These are phyloP conservation scores for Davidsoniella australis DNA, from an alignment of 2,329 filamentous ascomycete genomes.

Conservation along the genomic window DNA sequence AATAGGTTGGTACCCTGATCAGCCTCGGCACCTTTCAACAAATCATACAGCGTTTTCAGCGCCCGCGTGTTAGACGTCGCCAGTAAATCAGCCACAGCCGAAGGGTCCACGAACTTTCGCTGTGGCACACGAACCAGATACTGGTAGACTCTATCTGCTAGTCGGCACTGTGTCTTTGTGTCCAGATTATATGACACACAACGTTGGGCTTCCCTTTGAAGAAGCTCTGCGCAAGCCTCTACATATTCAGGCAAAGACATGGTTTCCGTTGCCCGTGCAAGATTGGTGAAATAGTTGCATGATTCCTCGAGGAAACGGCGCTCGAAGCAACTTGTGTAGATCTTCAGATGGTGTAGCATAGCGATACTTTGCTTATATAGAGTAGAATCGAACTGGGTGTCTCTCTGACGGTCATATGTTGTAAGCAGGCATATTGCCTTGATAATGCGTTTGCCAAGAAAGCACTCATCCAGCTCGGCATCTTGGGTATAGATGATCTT, in stretches of 20 bases:
- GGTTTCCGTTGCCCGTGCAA: conserved; percentile 48
- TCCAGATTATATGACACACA: conserved; percentile 74
- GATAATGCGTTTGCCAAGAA: conserved; percentile 18
- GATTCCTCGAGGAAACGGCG: conserved; percentile 53
- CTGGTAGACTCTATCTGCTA: conserved; percentile 57
- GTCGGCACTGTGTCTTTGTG: conserved; percentile 59
- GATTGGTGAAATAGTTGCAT: conserved; percentile 47
- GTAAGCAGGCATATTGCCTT: conserved; percentile 57
- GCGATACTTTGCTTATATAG: conserved; percentile 61
- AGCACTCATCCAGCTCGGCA: conserved; percentile 6
- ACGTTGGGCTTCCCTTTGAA: conserved; percentile 54
- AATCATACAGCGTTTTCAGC: conserved; percentile 58
- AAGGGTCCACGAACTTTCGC: conserved; percentile 44
- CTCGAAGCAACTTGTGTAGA: conserved; percentile 70
- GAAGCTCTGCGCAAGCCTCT: conserved; percentile 46
- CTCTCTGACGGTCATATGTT: conserved; percentile 47
- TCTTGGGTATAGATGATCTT: conserved; percentile 29
- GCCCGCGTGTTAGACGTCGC: conserved; percentile 51
- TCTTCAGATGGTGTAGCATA: conserved; percentile 70
- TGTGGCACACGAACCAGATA: conserved; percentile 55
- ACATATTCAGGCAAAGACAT: conserved; percentile 62
- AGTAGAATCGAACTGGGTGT: conserved; percentile 38
- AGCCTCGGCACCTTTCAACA: conserved; percentile 35
- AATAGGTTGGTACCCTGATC: conserved; percentile 46
- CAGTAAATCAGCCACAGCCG: conserved; percentile 56